phyloP scores from a whole-genome alignment of 2,329 filamentous ascomycete species.

The Trichoderma koningiopsis region DNA sequence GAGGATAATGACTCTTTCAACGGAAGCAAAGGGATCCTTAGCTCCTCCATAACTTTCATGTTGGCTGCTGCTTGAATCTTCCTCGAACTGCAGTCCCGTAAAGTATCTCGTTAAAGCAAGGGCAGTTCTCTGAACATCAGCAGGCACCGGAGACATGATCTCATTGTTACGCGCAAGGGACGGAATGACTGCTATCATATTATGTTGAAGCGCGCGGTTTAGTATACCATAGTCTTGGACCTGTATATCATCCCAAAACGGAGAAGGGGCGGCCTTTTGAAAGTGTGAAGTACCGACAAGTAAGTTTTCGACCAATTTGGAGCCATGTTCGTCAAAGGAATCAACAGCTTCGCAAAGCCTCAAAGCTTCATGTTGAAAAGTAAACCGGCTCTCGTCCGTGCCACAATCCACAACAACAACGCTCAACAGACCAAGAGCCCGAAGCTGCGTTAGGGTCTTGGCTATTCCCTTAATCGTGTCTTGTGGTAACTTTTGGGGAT shows the following conservation, averaged over 20 bases:
- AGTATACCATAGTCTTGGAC: constrained; percentile 40
- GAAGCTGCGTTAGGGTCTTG: constrained; percentile 80
- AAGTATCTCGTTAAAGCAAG: constrained; percentile 77
- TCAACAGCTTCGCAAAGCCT: constrained; percentile 77
- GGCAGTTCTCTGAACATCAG: constrained; percentile 63
- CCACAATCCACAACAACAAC: constrained; percentile 80
- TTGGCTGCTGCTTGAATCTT: not conserved
- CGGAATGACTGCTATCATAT: constrained; percentile 44
- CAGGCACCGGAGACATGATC: constrained; percentile 42
- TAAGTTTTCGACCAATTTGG: constrained; percentile 63
- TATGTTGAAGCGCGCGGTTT: constrained; percentile 37
- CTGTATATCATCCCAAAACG: constrained; percentile 33
- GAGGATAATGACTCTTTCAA: constrained; percentile 87
- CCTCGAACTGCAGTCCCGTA: constrained; percentile 60
- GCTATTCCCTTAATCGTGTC: constrained; percentile 73
- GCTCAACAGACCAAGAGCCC: constrained; percentile 77
- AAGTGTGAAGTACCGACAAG: constrained; percentile 28
- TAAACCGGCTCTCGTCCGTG: constrained; percentile 42
- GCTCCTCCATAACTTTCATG: constrained; percentile 23
- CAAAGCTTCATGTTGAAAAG: constrained; percentile 65
- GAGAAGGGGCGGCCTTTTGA: constrained; percentile 25
- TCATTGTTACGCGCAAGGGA: constrained; percentile 48
- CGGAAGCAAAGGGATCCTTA: constrained; percentile 56
- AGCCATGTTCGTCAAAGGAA: constrained; percentile 65
- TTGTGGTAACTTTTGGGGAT: constrained; percentile 71